phyloP scores from a whole-genome alignment of 2,329 filamentous ascomycete species.

The Malbranchea zuffiana region DNA sequence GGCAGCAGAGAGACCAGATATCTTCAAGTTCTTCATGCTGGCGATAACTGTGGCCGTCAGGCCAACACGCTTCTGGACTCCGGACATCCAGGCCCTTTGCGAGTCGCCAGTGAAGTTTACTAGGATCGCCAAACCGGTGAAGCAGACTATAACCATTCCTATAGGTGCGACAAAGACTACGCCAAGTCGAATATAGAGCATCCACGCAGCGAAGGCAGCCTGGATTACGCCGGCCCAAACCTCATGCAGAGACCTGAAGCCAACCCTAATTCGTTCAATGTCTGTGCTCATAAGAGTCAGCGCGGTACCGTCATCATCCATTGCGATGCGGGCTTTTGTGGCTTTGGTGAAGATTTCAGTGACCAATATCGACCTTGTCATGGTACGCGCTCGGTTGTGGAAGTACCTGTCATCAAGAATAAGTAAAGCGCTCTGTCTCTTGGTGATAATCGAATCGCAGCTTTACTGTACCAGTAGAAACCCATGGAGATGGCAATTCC shows the following conservation, averaged over 20 bases:
- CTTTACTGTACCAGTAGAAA: conserved; percentile 13
- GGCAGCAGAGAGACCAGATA: conserved; percentile 27
- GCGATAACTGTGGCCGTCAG: conserved; percentile 24
- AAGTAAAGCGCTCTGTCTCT: background rate
- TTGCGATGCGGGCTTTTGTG: background rate
- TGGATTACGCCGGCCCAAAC: conserved; percentile 16
- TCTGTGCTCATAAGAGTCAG: conserved; percentile 21
- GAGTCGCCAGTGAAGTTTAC: conserved; percentile 18
- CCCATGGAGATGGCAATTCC: conserved; percentile 14
- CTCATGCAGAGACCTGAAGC: conserved; percentile 17
- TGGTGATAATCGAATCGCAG: background rate
- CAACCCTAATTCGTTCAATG: conserved; percentile 16
- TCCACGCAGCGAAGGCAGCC: conserved; percentile 5
- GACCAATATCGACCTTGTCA: background rate
- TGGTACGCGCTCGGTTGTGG: background rate
- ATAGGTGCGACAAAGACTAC: conserved; percentile 17
- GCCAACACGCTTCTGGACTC: conserved; percentile 21
- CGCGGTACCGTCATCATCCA: conserved; percentile 3
- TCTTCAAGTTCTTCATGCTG: conserved; percentile 33
- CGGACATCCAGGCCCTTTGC: conserved; percentile 19
- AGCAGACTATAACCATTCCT: conserved; percentile 16
- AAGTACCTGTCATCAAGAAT: background rate
- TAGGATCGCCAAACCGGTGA: conserved; percentile 16
- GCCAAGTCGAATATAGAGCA: conserved; percentile 13
- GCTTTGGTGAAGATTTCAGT: background rate